Conservation (phyloP, 495 filamentous ascomycete species). For the Chaetomium tenue region DNA sequence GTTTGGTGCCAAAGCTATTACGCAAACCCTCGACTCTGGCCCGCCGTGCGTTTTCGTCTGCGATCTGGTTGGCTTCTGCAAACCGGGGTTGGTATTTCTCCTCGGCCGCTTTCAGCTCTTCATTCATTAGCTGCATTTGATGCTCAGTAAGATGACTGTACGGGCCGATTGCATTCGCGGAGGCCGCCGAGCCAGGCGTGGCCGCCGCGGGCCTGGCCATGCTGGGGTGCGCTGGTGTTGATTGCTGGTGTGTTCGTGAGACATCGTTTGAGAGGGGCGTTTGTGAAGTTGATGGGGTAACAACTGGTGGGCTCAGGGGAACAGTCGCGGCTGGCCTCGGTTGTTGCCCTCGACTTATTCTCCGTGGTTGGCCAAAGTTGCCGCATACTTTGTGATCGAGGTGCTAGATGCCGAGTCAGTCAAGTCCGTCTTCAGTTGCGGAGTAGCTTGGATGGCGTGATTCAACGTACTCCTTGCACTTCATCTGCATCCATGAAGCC, state of each 20-base stretch:
- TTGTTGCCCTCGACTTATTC: conserved; percentile 22
- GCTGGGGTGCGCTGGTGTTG: conserved; percentile 20
- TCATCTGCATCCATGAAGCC: conserved; percentile 38
- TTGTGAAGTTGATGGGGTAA: conserved; percentile 22
- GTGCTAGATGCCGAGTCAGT: conserved; percentile 33
- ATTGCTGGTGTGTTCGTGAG: conserved; percentile 15
- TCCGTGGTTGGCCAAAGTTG: conserved; percentile 10
- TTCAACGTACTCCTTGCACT: conserved; percentile 36
- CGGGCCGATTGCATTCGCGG: conserved; percentile 34
- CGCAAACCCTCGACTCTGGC: conserved; percentile 42
- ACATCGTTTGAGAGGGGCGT: conserved; percentile 18
- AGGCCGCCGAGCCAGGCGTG: conserved; percentile 16
- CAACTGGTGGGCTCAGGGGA: conserved; percentile 21
- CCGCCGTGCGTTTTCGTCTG: conserved; percentile 36
- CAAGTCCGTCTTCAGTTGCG: too few species aligned
- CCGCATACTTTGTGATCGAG: conserved; percentile 39
- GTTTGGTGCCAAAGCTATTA: conserved; percentile 49
- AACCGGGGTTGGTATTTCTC: conserved; percentile 39
- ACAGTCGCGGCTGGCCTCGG: conserved; percentile 12
- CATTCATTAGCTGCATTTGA: conserved; percentile 29
- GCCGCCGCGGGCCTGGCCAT: neutral
- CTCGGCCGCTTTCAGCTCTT: conserved; percentile 43
- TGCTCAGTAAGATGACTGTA: conserved; percentile 41
- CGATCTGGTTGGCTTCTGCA: conserved; percentile 38
- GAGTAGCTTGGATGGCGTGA: neutral